Evolutionary conservation across 2,329 filamentous ascomycete genomes (phyloP).

Genomic region (Parastagonospora avenae): DNA sequence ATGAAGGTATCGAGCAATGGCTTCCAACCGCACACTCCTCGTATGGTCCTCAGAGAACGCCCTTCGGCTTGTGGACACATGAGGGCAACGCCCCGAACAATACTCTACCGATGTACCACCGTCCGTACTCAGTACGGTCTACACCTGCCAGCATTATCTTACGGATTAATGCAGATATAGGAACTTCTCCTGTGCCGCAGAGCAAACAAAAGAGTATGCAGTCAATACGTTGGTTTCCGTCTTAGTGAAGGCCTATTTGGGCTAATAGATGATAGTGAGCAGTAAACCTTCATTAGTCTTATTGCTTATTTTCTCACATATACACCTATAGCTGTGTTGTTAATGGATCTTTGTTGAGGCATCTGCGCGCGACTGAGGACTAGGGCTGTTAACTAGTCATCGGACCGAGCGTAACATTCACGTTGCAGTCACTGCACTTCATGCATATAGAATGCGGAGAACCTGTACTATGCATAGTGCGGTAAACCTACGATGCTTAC

Average conservation of each 20-base stretch:
- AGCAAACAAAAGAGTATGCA: neutral
- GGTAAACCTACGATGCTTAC: neutral
- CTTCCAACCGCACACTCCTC: too few species aligned
- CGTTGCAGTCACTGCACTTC: conserved; percentile 26
- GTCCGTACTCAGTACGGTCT: neutral
- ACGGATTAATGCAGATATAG: neutral
- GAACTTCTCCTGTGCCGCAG: neutral
- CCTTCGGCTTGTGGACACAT: too few species aligned
- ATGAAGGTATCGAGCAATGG: too few species aligned
- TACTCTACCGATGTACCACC: too few species aligned
- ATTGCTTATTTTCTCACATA: conserved; percentile 27
- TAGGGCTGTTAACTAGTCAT: conserved; percentile 13
- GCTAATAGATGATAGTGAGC: conserved; percentile 15
- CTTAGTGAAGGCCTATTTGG: conserved; percentile 9
- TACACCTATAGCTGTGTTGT: conserved; percentile 19
- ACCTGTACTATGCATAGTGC: conserved; percentile 17
- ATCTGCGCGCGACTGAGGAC: conserved; percentile 12
- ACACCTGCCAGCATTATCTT: neutral
- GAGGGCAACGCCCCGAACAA: too few species aligned
- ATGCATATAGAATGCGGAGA: conserved; percentile 25
- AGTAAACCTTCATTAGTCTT: conserved; percentile 22
- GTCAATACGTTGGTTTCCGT: neutral
- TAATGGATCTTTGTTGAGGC: conserved; percentile 4
- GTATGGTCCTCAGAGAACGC: too few species aligned
- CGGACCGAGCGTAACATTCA: conserved; percentile 19